Evolutionary conservation across 495 filamentous ascomycete genomes (phyloP), one percentile per base, ranked within the genome.

Genomic region (Amniculicola lignicola): DNA sequence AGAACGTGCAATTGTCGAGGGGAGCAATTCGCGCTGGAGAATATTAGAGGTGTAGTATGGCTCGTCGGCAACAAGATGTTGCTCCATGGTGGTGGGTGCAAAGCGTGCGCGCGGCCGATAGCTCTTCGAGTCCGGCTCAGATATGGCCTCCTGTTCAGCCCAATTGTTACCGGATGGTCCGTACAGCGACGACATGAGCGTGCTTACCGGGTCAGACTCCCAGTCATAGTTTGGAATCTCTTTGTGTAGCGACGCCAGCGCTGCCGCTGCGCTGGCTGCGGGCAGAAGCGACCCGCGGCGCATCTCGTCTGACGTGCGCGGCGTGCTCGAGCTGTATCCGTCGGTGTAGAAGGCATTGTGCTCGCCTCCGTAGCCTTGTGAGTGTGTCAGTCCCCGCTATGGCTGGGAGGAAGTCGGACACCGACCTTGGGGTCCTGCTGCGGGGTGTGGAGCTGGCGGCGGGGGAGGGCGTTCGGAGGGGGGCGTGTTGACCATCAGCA

Each of bases 401-500:
- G 33, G 56, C 60, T 48, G 49, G 47, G 41, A 42, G 37, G 46
- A 42, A 39, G n/a, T 25, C 14, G 45, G 51, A 42, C 53, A 65
- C 62, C 44, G 45, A 65, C 57, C 49, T 65, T 62, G 47, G 49
- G 63, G 57, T 51, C 64, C 56, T 66, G 63, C 24, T 39, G 51
- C 29, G 51, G 62, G 67, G 57, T 51, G 58, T 59, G 67, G 47
- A 41, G 66, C 74, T 57, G 75, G 76, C 51, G 81, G 81, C 22
- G 76, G 65, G 33, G 59, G 83, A n/a, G 84, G 85, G 65, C 87
- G 82, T 69, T 94, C 87, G 31, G 85, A 86, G 27, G 88, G 90
- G 35, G 89, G 85, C 54, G 89, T 89, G 70, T 82, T 94, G 69
- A 95, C 88, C 90, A 96, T 96, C 67, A 94, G 77, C 63, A 86